A percentile compares a stretch with the other conserved stretches of the same genome.
Evolutionary conservation across 208 protist genomes (phyloP).

Genomic region (Leishmania braziliensis): DNA sequence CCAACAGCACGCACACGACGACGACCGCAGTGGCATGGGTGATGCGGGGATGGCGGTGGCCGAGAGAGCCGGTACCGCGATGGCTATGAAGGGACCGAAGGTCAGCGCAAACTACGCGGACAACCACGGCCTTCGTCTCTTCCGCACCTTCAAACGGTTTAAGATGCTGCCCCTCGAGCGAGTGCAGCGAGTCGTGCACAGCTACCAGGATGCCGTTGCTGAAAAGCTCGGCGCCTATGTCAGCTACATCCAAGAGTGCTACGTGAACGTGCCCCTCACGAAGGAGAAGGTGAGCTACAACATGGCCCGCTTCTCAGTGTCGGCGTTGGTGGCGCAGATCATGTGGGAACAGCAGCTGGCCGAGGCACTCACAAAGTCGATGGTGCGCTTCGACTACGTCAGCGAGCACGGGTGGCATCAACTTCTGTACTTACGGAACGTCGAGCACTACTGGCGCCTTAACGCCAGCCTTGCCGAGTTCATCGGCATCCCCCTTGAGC

Average conservation of each 20-base stretch:
- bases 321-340: constrained; percentile 56
- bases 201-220: constrained; percentile 65
- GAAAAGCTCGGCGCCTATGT: constrained; percentile 70
- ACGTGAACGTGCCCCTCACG: constrained; percentile 58
- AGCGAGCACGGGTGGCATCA: constrained; percentile 86
- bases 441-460: constrained; percentile 81
- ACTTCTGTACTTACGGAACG: constrained; percentile 82
- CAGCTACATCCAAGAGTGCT: constrained; percentile 66
- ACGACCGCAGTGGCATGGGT: constrained; percentile 1
- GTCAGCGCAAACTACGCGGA: constrained; percentile 14
- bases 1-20: constrained; percentile 39
- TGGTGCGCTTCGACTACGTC: constrained; percentile 71
- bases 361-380: constrained; percentile 51
- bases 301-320: constrained; percentile 59
- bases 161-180: constrained; percentile 68
- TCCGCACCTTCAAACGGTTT: constrained; percentile 75
- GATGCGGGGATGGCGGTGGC: background rate
- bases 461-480: constrained; percentile 73
- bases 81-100: background rate
- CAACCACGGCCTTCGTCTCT: constrained; percentile 43
- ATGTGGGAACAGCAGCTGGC: constrained; percentile 75
- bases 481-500: constrained; percentile 57
- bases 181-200: constrained; percentile 63
- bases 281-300: constrained; percentile 53
- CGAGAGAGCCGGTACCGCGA: background rate